Conservation (phyloP, 129 eudicot genomes). For the Flaveria sonorensis region DNA sequence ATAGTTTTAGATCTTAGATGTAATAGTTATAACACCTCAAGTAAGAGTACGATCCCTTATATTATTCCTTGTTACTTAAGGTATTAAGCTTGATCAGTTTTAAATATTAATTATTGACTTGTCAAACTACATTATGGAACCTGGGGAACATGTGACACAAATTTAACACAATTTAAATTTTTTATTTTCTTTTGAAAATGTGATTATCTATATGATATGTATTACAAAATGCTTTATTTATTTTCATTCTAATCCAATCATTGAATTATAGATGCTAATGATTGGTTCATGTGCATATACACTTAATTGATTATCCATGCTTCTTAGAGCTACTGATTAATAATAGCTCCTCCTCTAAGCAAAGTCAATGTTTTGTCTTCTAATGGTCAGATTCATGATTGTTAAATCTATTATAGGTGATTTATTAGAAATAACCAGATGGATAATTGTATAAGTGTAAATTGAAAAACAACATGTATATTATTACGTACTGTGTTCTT, state of each 20-base stretch:
- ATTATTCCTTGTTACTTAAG: not conserved
- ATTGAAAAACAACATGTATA: not conserved
- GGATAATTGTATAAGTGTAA: slow-evolving; percentile 8
- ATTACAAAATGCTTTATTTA: not conserved
- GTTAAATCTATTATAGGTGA: not conserved
- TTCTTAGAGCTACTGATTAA: slow-evolving; percentile 22
- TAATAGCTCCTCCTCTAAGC: not conserved
- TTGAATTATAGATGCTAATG: slow-evolving; percentile 19
- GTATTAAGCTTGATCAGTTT: not conserved
- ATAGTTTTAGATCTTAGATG: no score
- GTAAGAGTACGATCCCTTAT: no score
- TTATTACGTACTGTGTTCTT: not conserved
- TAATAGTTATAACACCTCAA: no score
- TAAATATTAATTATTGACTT: not conserved
- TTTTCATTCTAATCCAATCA: slow-evolving; percentile 24
- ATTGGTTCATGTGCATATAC: slow-evolving; percentile 25
- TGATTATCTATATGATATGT: not conserved
- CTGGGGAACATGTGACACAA: not conserved
- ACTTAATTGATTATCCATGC: slow-evolving; percentile 11
- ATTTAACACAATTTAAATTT: not conserved
- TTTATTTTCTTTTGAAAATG: not conserved
- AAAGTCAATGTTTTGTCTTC: slow-evolving; percentile 35
- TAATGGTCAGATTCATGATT: slow-evolving; percentile 4
- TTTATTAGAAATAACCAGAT: not conserved
- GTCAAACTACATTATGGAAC: not conserved